phyloP scores from a whole-genome alignment of 345 rosid genomes.

The Cardamine resedifolia region DNA sequence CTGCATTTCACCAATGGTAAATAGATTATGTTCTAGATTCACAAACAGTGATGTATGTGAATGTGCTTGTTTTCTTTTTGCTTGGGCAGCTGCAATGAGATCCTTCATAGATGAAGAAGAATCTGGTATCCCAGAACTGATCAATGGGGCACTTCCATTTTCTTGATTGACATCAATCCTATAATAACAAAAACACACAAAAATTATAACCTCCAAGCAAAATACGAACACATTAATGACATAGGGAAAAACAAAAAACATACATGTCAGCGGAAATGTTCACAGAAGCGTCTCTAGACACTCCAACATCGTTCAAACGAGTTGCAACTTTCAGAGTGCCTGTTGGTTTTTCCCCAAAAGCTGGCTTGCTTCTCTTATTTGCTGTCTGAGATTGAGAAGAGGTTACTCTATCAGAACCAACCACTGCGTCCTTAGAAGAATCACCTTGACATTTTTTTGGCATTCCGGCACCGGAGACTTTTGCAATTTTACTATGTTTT shows the following conservation, averaged over 20 bases:
- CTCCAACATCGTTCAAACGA: slow-evolving; percentile 39
- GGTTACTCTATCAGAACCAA: slow-evolving; percentile 41
- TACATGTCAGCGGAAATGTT: slow-evolving; percentile 51
- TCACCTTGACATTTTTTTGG: slow-evolving; percentile 51
- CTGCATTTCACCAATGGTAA: slow-evolving; percentile 42
- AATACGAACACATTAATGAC: slow-evolving; percentile 8
- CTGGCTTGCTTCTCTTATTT: slow-evolving; percentile 48
- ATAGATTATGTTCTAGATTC: slow-evolving; percentile 42
- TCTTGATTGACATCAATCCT: slow-evolving; percentile 50
- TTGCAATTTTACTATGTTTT: slow-evolving; percentile 49
- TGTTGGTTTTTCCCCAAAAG: slow-evolving; percentile 54
- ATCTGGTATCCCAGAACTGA: slow-evolving; percentile 57
- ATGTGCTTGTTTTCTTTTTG: slow-evolving; percentile 80
- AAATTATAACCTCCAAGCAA: slow-evolving; percentile 9
- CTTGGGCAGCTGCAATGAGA: slow-evolving; percentile 96
- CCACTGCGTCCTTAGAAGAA: slow-evolving; percentile 43
- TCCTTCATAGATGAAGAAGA: slow-evolving; percentile 68
- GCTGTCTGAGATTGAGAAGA: slow-evolving; percentile 47
- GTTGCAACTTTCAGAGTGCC: slow-evolving; percentile 48
- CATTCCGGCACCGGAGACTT: slow-evolving; percentile 40
- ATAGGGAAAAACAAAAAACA: slow-evolving; percentile 29
- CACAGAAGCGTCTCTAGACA: slow-evolving; percentile 42
- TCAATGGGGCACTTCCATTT: slow-evolving; percentile 41
- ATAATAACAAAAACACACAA: slow-evolving; percentile 24
- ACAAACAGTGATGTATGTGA: slow-evolving; percentile 50